Evolutionary conservation across 768 basidiomycete genomes (phyloP), one percentile per base, ranked within the genome.

Genomic region (Cyclocybe cylindracea): DNA sequence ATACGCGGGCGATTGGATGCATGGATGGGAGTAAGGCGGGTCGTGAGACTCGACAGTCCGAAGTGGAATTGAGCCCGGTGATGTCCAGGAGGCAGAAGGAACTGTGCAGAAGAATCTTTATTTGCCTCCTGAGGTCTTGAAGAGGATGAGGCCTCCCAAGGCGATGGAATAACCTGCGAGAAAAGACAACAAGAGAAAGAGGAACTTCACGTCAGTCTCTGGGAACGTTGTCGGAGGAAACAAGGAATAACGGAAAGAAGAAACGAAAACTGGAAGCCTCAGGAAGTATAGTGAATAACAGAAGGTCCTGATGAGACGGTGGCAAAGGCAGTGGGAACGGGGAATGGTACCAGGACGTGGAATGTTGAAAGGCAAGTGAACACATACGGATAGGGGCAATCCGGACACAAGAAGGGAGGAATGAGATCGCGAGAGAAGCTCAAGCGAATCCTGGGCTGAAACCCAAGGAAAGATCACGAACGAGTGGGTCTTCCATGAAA

Each of bases 141-240:
- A 96, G 46, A 94, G 70, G 55, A 98, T 68, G 16, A 97, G 80
- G 29, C 94, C 94, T 41, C 76, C 83, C 4, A 97, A 76, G 0
- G 96, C 95, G 60, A 97, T 82, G 9, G 86, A 87, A 70, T 97
- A 98, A 10, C 95, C 91, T 87, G 61, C 7, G 35, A 43, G 46
- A 38, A 44, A 42, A 18, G 35, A 13, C 14, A 40, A 48, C 45
- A 35, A 32, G 50, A 44, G 19, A 34, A 51, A 55, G 31, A 32
- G 42, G 41, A 44, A 53, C 39, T 44, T 35, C 24, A 49, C 42
- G 40, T 35, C 10, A 29, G 38, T 19, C 13, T 31, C 41, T 24
- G 18, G 42, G 35, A 41, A 32, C 13, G 35, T 44, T 29, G 42
- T 11, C n/a, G 16, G 16, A 39, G 50, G 10, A 35, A 52, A 51